Conservation (phyloP, 176 grass and related monocot genomes). For the Microstegium vimineum region DNA sequence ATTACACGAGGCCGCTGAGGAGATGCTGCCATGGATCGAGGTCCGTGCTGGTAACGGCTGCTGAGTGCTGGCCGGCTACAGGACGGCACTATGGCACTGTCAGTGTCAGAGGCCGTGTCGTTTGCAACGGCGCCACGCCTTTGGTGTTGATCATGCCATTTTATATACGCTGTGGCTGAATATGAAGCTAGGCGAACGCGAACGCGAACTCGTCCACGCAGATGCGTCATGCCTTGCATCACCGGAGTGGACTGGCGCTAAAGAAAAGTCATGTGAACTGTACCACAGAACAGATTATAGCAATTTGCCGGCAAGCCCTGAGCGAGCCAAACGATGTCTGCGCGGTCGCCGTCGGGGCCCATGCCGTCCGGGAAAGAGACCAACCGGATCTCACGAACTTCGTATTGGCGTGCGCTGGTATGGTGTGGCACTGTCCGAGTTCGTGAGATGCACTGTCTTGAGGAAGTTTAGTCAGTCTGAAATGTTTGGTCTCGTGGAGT, state of each 20-base stretch:
- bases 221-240: not conserved
- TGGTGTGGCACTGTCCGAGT: too few species aligned
- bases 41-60: too few species aligned
- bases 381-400: too few species aligned
- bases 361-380: constrained; percentile 12
- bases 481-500: too few species aligned
- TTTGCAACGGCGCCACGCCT: not conserved
- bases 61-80: too few species aligned
- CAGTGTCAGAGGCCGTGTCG: not conserved
- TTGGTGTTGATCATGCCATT: not conserved
- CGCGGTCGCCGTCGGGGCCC: not conserved
- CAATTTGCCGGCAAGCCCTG: not conserved
- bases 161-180: not conserved
- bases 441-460: too few species aligned
- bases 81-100: not conserved
- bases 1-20: constrained; percentile 38
- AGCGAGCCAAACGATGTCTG: not conserved
- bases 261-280: not conserved
- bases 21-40: constrained; percentile 16
- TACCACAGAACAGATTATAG: too few species aligned
- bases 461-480: too few species aligned
- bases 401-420: too few species aligned
- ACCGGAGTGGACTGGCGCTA: not conserved
- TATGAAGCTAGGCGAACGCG: too few species aligned
- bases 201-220: not conserved